phyloP scores from a whole-genome alignment of 306 rosid species.

The Prunus fruticosa region DNA sequence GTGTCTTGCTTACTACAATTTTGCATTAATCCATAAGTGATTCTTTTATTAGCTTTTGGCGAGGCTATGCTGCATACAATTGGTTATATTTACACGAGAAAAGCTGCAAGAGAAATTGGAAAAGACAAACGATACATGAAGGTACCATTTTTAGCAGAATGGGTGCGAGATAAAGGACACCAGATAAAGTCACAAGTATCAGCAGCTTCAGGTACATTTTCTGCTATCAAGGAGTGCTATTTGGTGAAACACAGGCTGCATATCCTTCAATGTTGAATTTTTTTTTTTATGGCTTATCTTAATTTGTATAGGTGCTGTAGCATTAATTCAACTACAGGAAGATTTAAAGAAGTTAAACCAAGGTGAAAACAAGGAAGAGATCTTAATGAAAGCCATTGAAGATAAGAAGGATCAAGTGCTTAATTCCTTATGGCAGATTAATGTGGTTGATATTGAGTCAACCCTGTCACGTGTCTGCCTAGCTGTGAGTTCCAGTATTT shows the following conservation, averaged over 20 bases:
- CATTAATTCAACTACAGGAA: conserved; percentile 87
- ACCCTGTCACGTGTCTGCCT: conserved; percentile 81
- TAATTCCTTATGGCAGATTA: conserved; percentile 88
- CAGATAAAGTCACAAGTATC: conserved; percentile 87
- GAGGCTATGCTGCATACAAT: conserved; percentile 98
- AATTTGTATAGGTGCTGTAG: conserved; percentile 72
- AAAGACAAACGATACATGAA: conserved; percentile 74
- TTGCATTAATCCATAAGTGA: conserved; percentile 10
- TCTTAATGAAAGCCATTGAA: conserved; percentile 60
- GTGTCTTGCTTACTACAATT: not conserved
- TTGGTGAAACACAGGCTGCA: conserved; percentile 13
- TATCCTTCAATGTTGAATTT: not conserved
- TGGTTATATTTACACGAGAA: conserved; percentile 89
- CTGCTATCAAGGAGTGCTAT: conserved; percentile 3
- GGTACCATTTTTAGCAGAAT: conserved; percentile 92
- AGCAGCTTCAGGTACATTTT: conserved; percentile 84
- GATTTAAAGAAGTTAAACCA: conserved; percentile 68
- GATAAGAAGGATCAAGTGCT: conserved; percentile 78
- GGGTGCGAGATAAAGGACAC: conserved; percentile 97
- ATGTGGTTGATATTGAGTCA: conserved; percentile 91
- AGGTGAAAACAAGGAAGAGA: conserved; percentile 71
- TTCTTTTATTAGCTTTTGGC: conserved; percentile 70
- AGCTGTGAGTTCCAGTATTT: conserved; percentile 61
- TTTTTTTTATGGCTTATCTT: conserved; percentile 30
- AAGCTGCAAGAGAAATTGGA: conserved; percentile 82